phyloP scores from a whole-genome alignment of 2,329 filamentous ascomycete genomes.

The Hysterium pulicare region DNA sequence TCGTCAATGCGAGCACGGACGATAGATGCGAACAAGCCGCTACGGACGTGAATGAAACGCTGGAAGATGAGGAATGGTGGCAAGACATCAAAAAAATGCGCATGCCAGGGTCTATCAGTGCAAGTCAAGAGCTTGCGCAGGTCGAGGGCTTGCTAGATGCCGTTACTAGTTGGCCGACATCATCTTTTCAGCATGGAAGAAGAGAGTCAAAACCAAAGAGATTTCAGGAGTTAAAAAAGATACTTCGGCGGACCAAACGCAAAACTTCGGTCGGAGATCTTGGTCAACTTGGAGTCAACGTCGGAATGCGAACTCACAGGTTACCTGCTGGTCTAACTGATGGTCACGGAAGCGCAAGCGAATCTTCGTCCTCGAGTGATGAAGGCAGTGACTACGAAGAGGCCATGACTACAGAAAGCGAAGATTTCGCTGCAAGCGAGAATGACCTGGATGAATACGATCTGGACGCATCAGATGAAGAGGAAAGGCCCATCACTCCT shows the following conservation, averaged over 20 bases:
- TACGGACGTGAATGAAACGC: constrained; percentile 60
- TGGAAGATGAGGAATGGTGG: constrained; percentile 81
- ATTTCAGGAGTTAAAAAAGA: constrained; percentile 58
- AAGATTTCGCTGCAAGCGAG: constrained; percentile 22
- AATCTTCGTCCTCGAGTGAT: constrained; percentile 37
- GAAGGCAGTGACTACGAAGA: constrained; percentile 27
- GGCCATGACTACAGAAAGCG: constrained; percentile 27
- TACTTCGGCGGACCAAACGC: constrained; percentile 60
- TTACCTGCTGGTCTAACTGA: constrained; percentile 61
- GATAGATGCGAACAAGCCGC: constrained; percentile 54
- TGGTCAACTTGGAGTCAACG: constrained; percentile 57
- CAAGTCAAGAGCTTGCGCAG: constrained; percentile 44
- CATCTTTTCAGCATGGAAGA: constrained; percentile 51
- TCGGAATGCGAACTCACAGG: constrained; percentile 74
- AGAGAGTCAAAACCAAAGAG: constrained; percentile 43
- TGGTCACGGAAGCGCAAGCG: constrained; percentile 41
- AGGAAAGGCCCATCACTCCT: constrained; percentile 15
- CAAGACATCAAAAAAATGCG: constrained; percentile 61
- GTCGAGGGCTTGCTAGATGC: constrained; percentile 44
- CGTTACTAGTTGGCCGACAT: constrained; percentile 50
- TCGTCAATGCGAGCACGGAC: constrained; percentile 65
- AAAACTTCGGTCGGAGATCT: constrained; percentile 48
- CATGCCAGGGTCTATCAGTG: constrained; percentile 31
- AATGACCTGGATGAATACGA: constrained; percentile 34
- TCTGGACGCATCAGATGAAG: constrained; percentile 28